Base-by-base conservation (phyloP, 805 yeast species). In the Barnettozyma wickerhamii region DNA sequence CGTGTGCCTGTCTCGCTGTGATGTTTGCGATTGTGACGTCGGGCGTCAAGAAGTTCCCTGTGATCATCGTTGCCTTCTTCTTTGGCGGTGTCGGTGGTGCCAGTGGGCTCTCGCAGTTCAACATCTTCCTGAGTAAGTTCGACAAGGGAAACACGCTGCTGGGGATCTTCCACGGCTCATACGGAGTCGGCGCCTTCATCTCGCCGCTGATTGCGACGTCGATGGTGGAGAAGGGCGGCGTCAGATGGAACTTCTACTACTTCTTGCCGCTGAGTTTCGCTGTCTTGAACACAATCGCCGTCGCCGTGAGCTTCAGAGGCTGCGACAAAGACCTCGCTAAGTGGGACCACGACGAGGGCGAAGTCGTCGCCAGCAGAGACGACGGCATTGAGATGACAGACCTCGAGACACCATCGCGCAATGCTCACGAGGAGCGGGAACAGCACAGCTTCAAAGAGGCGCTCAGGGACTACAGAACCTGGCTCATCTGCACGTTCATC, bases 181-280 rank as follows among this genome's bases (percentile, higher is more conserved):
- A 80, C 54, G 88, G 88, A 2, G 27, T 75, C 3, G 87, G 87
- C 10, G 87, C 86, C 3, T 71, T 79, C 4, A 41, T 77, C 2
- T 69, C 83, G 4, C 87, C 88, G 2, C 54, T 79, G 30, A 60
- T 78, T 24, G 80, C 79, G 4, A 78, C 84, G 0, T 60, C 70
- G 1, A 65, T 81, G 70, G 69, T 76, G 14, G 64, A 69, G 33
- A 46, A 55, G 0, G 79, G 77, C 3, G 77, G 77, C 4, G 54
- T 50, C n/a, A 31, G 20, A 20, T 81, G 87, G 87, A 65, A 75
- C 52, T 66, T 53, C 42, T 75, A 63, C 57, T 81, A 78, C 50
- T 58, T 71, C n/a, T 66, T 80, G n/a, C 56, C 78, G 30, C 55
- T 78, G 15, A 78, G 71, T 0, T 24, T 72, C 37, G 58, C 69